Conservation (phyloP, 2,329 filamentous ascomycete genomes). For the Oidium heveae region DNA sequence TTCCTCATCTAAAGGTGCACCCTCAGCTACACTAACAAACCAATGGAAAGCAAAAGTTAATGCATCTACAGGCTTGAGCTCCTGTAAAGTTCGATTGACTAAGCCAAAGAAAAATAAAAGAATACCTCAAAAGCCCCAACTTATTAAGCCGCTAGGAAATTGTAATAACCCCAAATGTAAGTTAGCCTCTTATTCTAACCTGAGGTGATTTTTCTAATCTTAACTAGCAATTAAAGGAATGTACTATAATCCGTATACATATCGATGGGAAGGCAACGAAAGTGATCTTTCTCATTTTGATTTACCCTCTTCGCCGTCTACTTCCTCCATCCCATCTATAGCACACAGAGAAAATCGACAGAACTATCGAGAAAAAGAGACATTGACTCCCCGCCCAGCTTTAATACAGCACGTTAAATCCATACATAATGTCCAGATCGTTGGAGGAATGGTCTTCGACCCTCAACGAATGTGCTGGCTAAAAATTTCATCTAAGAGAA, state of each 20-base stretch:
- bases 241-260: constrained; percentile 75
- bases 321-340: constrained; percentile 19
- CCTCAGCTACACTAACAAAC: constrained; percentile 22
- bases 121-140: constrained; percentile 48
- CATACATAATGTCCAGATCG: constrained; percentile 70
- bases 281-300: constrained; percentile 64
- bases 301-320: constrained; percentile 28
- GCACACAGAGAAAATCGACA: constrained; percentile 26
- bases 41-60: constrained; percentile 16
- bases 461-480: constrained; percentile 96
- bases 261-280: constrained; percentile 91
- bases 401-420: constrained; percentile 78
- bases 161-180: constrained; percentile 60
- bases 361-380: constrained; percentile 28
- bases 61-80: constrained; percentile 18
- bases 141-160: constrained; percentile 65
- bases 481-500: constrained; percentile 33
- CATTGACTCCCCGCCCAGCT: constrained; percentile 38
- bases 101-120: constrained; percentile 29
- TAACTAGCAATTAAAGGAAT: constrained; percentile 69
- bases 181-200: constrained; percentile 13
- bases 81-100: constrained; percentile 21
- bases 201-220: constrained; percentile 1
- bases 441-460: constrained; percentile 97
- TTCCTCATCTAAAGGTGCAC: constrained; percentile 21